A percentile compares a stretch with the other conserved stretches of the same genome.
Conservation (phyloP, 2,329 filamentous ascomycete genomes). For the Penicillium sp. region DNA sequence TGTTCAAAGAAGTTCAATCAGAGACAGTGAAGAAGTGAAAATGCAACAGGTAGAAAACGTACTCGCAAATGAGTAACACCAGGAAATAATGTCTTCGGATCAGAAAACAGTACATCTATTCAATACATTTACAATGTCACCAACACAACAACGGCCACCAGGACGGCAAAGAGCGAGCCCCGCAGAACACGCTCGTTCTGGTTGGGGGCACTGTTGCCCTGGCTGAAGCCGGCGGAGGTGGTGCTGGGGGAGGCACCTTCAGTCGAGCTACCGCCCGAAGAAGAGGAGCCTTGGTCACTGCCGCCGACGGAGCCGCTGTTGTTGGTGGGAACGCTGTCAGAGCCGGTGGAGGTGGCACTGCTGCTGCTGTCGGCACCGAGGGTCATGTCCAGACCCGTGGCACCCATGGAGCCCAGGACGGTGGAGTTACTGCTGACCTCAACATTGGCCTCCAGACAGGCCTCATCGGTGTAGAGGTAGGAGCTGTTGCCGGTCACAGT, state of each 20-base stretch:
- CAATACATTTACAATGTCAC: conserved; percentile 40
- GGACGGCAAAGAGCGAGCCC: conserved; percentile 45
- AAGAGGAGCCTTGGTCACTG: conserved; percentile 22
- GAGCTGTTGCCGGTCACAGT: conserved; percentile 57
- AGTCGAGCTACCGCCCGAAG: conserved; percentile 9
- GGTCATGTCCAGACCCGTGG: conserved; percentile 71
- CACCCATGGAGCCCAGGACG: conserved; percentile 71
- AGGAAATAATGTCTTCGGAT: conserved; percentile 7
- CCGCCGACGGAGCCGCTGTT: conserved; percentile 29
- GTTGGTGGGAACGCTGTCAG: conserved; percentile 32
- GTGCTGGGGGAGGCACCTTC: conserved; percentile 8
- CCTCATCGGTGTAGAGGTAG: conserved; percentile 67
- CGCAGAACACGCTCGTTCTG: conserved; percentile 40
- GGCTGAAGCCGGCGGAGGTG: conserved; percentile 30
- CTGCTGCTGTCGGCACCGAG: conserved; percentile 21
- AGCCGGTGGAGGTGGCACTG: conserved; percentile 27
- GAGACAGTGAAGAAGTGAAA: conserved; percentile 13
- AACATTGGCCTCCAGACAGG: conserved; percentile 71
- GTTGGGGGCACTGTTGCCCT: conserved; percentile 33
- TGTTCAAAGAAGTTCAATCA: conserved; percentile 15
- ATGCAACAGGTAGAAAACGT: conserved; percentile 16
- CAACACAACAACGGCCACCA: conserved; percentile 45
- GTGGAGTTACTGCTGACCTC: conserved; percentile 70
- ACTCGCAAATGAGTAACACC: conserved; percentile 19
- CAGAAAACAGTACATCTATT: conserved; percentile 2